A percentile compares a stretch with the other conserved stretches of the same genome.
Conservation (phyloP, 805 yeast genomes). For the Metschnikowia lachancei region DNA sequence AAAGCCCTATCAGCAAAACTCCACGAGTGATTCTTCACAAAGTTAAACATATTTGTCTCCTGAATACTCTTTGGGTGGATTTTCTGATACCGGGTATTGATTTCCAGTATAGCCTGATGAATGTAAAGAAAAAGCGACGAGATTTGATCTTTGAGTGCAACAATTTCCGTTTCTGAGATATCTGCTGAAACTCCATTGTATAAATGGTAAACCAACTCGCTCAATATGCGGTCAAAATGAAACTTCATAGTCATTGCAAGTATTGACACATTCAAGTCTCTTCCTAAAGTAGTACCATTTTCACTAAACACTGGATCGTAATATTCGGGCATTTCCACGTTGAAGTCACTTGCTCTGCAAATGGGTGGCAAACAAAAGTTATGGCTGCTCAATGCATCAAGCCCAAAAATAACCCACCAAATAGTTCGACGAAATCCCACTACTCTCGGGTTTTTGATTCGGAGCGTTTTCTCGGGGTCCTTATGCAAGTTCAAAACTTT, state of each 20-base stretch:
- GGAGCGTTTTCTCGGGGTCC: conserved; percentile 56
- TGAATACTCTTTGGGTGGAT: conserved; percentile 39
- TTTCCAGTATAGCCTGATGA: conserved; percentile 45
- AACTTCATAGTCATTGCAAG: conserved; percentile 54
- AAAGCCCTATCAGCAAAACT: conserved; percentile 56
- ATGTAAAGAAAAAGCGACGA: conserved; percentile 49
- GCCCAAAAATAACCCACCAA: conserved; percentile 67
- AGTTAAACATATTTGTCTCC: conserved; percentile 44
- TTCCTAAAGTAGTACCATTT: conserved; percentile 29
- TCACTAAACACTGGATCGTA: conserved; percentile 36
- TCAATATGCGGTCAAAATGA: conserved; percentile 49
- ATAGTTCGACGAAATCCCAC: conserved; percentile 53
- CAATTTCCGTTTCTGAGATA: conserved; percentile 42
- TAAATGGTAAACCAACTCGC: conserved; percentile 50
- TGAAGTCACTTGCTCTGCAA: conserved; percentile 51
- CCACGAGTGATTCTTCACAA: conserved; percentile 48
- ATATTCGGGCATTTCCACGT: conserved; percentile 54
- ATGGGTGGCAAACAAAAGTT: conserved; percentile 56
- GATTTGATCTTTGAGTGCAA: conserved; percentile 47
- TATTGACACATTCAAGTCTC: conserved; percentile 42
- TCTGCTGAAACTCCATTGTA: conserved; percentile 48
- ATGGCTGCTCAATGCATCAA: conserved; percentile 56
- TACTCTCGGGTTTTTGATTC: conserved; percentile 45
- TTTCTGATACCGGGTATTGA: conserved; percentile 32
- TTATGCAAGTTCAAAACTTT: conserved; percentile 55